A percentile compares a stretch with the other conserved stretches of the same genome.
Conservation (phyloP, 1,284 basidiomycete genomes). For the Cryptococcus sp. region DNA sequence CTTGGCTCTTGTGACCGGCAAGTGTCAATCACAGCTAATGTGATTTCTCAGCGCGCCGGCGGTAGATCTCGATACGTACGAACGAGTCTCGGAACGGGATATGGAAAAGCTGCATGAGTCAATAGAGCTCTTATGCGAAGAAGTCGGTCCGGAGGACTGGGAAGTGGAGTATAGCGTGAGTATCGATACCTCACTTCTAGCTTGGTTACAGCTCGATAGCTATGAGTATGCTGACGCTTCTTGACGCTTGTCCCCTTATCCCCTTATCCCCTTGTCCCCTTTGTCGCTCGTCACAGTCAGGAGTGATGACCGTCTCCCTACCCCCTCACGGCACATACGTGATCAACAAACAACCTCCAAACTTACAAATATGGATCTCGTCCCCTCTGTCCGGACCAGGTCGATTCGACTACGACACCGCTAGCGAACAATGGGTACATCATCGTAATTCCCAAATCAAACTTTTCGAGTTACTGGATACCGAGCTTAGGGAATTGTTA, state of each 20-base stretch:
- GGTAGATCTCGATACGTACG: constrained; percentile 57
- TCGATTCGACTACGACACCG: constrained; percentile 70
- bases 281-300: constrained; percentile 61
- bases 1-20: too few species aligned
- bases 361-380: constrained; percentile 98
- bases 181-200: constrained; percentile 21
- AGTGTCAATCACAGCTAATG: too few species aligned
- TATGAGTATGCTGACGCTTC: background rate
- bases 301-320: constrained; percentile 84
- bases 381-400: constrained; percentile 88
- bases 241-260: background rate
- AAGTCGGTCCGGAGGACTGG: constrained; percentile 58
- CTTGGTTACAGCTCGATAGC: background rate
- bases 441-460: constrained; percentile 63
- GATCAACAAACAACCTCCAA: constrained; percentile 98
- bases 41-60: too few species aligned
- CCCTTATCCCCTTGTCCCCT: background rate
- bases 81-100: constrained; percentile 72
- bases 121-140: constrained; percentile 76
- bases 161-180: constrained; percentile 95
- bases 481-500: constrained; percentile 40
- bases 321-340: constrained; percentile 92
- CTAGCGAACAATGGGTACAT: constrained; percentile 67
- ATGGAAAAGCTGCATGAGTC: constrained; percentile 81
- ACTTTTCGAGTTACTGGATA: constrained; percentile 67